phyloP scores from a whole-genome alignment of 2,329 filamentous ascomycete species.

The Phaeomoniella chlamydospora region DNA sequence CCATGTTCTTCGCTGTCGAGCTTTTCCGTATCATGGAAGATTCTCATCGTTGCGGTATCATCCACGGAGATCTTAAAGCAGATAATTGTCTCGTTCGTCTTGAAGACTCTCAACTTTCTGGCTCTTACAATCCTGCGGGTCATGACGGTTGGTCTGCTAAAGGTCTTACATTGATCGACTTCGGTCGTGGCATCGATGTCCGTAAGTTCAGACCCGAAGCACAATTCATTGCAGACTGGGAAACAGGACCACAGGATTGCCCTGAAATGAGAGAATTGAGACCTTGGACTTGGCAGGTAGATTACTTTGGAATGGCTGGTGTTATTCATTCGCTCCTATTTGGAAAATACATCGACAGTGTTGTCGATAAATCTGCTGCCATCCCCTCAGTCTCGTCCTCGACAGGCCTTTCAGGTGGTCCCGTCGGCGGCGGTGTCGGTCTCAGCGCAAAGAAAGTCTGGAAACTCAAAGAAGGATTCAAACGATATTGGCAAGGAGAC shows the following conservation, averaged over 20 bases:
- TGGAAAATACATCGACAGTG: constrained; percentile 84
- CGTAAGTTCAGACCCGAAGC: constrained; percentile 61
- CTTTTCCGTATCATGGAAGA: constrained; percentile 80
- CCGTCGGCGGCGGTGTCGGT: constrained; percentile 3
- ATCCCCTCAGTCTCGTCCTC: constrained; percentile 18
- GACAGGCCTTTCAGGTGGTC: background rate
- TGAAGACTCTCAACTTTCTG: constrained; percentile 29
- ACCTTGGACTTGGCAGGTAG: constrained; percentile 95
- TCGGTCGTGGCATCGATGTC: constrained; percentile 91
- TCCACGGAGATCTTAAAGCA: constrained; percentile 89
- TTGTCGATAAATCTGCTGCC: constrained; percentile 16
- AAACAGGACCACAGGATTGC: constrained; percentile 74
- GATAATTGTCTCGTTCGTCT: constrained; percentile 91
- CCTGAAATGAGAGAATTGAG: constrained; percentile 88
- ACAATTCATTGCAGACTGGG: constrained; percentile 92
- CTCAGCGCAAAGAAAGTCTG: constrained; percentile 47
- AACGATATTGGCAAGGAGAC: constrained; percentile 93
- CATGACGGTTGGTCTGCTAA: constrained; percentile 64
- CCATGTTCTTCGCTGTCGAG: constrained; percentile 86
- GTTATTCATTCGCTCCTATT: constrained; percentile 82
- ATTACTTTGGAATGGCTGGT: constrained; percentile 85
- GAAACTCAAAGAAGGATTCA: constrained; percentile 66
- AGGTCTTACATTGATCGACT: constrained; percentile 81
- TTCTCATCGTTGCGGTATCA: constrained; percentile 61
- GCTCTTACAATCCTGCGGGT: constrained; percentile 59